These are phyloP conservation scores for Sclerotiophoma versabilis DNA, from an alignment of 2,329 filamentous ascomycete species.

Conservation along the genomic window DNA sequence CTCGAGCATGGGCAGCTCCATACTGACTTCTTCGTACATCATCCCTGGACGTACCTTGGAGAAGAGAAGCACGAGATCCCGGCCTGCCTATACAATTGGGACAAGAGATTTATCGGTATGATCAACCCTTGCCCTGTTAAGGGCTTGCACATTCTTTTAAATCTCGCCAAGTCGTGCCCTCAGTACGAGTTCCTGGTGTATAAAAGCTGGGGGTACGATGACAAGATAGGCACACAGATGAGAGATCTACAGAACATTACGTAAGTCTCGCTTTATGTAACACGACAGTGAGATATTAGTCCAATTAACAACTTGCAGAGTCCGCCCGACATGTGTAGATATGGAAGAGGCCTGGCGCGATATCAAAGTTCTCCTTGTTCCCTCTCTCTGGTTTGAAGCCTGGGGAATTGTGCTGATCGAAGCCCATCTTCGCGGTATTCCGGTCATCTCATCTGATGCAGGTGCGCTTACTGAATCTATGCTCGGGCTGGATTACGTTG, in stretches of 20 bases:
- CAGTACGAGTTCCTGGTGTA: slow-evolving; percentile 10
- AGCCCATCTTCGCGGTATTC: slow-evolving; percentile 10
- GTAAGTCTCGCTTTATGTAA: neutral
- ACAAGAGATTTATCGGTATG: neutral
- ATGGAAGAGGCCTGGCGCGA: slow-evolving; percentile 11
- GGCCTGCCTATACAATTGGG: neutral
- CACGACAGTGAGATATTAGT: too few species aligned
- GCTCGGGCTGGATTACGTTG: slow-evolving; percentile 4
- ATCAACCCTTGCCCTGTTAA: neutral
- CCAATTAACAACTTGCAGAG: neutral
- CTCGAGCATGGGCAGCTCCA: neutral
- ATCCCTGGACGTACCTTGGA: neutral
- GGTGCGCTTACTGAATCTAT: slow-evolving; percentile 10
- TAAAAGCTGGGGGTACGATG: slow-evolving; percentile 8
- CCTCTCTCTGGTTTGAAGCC: slow-evolving; percentile 11
- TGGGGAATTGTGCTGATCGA: slow-evolving; percentile 13
- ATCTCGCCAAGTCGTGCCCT: neutral
- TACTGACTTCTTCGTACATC: neutral
- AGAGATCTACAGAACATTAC: neutral
- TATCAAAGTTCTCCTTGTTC: slow-evolving; percentile 11
- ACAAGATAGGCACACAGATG: neutral
- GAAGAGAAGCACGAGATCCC: neutral
- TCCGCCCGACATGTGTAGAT: neutral
- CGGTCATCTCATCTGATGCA: slow-evolving; percentile 6
- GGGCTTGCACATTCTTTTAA: neutral